Evolutionary conservation across 1,139 yeast species (phyloP).

Genomic region (Magnusiomyces magnusii): DNA sequence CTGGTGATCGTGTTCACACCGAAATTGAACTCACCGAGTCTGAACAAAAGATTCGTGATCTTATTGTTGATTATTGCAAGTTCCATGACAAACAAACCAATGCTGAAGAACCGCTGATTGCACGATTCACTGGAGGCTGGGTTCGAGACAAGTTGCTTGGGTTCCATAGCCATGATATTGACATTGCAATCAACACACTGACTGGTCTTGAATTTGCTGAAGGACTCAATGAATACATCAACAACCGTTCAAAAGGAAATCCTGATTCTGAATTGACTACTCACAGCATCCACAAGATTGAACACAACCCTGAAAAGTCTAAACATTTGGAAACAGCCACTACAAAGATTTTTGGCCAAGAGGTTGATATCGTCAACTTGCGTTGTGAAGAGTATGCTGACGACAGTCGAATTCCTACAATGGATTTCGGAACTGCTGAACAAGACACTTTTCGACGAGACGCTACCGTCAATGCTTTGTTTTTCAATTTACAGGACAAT

Average conservation of each 20-base stretch:
- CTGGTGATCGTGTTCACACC: constrained; percentile 4
- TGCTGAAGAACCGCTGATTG: constrained; percentile 35
- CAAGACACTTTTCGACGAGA: constrained; percentile 92
- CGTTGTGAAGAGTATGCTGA: constrained; percentile 79
- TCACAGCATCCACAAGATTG: constrained; percentile 63
- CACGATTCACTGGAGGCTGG: constrained; percentile 98
- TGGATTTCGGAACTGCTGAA: constrained; percentile 70
- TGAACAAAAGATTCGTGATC: constrained; percentile 42
- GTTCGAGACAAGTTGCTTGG: constrained; percentile 91
- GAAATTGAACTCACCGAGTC: constrained; percentile 38
- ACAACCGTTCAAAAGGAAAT: not conserved
- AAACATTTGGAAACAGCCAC: constrained; percentile 97
- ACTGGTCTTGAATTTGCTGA: constrained; percentile 85
- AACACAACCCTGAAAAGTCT: constrained; percentile 87
- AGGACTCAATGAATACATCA: constrained; percentile 51
- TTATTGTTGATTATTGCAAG: constrained; percentile 34
- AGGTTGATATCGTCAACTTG: constrained; percentile 86
- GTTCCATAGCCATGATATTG: constrained; percentile 73
- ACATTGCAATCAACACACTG: constrained; percentile 75
- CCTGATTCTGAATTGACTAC: constrained; percentile 17
- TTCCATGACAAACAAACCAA: constrained; percentile 18
- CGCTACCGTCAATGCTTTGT: constrained; percentile 85
- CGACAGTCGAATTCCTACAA: constrained; percentile 71
- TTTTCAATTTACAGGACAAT: constrained; percentile 64
- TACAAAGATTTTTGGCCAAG: constrained; percentile 70